Conservation (phyloP, 768 basidiomycete species). For the Pleurotus djamor region DNA sequence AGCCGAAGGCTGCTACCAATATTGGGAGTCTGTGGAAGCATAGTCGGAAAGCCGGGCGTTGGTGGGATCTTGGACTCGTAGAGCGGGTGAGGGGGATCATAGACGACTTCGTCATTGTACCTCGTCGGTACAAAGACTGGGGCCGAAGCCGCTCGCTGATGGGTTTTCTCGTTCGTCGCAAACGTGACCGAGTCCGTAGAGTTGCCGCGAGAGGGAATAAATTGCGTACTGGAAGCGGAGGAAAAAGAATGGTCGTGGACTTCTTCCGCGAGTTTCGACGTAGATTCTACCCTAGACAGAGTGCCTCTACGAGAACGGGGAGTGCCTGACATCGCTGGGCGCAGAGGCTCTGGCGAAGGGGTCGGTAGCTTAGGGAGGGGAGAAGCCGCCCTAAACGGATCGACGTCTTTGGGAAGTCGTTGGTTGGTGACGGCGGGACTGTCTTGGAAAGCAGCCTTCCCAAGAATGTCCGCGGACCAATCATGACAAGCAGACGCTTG, state of each 20-base stretch:
- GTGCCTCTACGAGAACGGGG: background rate
- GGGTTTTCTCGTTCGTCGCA: background rate
- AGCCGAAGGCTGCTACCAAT: background rate
- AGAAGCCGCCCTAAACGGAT: background rate
- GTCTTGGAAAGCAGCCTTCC: conserved; percentile 6
- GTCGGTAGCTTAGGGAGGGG: conserved; percentile 1
- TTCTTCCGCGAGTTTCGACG: background rate
- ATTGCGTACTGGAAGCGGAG: background rate
- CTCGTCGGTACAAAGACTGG: background rate
- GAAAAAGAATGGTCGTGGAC: background rate
- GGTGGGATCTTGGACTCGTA: background rate
- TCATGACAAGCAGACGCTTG: conserved; percentile 47
- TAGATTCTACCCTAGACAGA: background rate
- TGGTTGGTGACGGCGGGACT: background rate
- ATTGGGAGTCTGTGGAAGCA: background rate
- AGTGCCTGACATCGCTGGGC: background rate
- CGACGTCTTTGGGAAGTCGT: background rate
- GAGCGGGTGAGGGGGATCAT: background rate
- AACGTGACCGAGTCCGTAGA: background rate
- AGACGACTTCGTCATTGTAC: background rate
- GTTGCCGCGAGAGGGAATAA: background rate
- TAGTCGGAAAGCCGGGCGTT: background rate
- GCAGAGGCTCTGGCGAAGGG: conserved; percentile 2
- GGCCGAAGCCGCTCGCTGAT: background rate
- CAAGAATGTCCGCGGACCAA: conserved; percentile 41